Percentiles rank a stretch among this genome's conserved stretches.
Conservation (phyloP, 2,329 filamentous ascomycete species). For the Trichoderma simmonsii region DNA sequence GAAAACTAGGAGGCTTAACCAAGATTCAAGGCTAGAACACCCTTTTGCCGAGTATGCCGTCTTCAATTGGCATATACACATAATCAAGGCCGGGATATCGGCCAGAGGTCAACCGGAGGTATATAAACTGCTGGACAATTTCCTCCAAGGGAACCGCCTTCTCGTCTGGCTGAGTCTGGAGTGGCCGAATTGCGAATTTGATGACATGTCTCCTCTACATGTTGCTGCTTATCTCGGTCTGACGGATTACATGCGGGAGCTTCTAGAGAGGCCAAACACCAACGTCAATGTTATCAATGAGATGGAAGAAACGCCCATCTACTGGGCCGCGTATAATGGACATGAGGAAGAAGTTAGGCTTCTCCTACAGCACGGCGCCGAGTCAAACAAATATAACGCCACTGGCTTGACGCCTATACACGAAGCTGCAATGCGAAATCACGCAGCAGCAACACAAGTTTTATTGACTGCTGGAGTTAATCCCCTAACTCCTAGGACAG, state of each 20-base stretch:
- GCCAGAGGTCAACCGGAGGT: background rate
- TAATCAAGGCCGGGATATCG: slow-evolving; percentile 15
- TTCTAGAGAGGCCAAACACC: background rate
- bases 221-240: background rate
- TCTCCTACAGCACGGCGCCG: background rate
- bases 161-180: background rate
- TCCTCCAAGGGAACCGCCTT: background rate
- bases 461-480: slow-evolving; percentile 37
- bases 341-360: background rate
- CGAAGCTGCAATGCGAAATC: slow-evolving; percentile 32
- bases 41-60: slow-evolving; percentile 32
- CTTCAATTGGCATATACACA: slow-evolving; percentile 30
- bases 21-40: slow-evolving; percentile 19
- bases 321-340: background rate
- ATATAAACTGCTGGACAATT: background rate
- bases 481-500: slow-evolving; percentile 30
- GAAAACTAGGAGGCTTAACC: background rate
- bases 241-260: background rate
- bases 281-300: background rate
- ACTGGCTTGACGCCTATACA: slow-evolving; percentile 36
- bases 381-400: background rate
- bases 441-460: slow-evolving; percentile 26
- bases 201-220: slow-evolving; percentile 18
- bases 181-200: background rate
- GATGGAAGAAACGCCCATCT: background rate